These are phyloP conservation scores for Aspergillus sp. DNA, from an alignment of 2,329 filamentous ascomycete species.

Conservation along the genomic window DNA sequence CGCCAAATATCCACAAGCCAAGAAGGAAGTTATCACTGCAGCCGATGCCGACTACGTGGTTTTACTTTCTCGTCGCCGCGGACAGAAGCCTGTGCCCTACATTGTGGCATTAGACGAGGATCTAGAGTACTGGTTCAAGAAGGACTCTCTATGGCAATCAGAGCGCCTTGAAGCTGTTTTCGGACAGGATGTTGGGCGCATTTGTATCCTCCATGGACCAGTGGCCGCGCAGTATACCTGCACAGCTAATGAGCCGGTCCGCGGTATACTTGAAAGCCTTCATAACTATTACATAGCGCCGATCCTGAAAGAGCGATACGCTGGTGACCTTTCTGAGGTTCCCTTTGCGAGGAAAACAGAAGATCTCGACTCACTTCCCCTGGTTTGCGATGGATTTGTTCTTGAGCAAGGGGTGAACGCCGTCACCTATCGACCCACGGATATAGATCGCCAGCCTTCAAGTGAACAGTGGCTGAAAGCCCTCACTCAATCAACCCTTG, in stretches of 20 bases:
- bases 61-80: neutral
- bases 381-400: no score
- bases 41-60: neutral
- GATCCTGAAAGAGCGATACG: neutral
- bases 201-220: slow-evolving; percentile 7
- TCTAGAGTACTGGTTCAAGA: slow-evolving; percentile 10
- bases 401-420: no score
- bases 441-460: no score
- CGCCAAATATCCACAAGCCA: neutral
- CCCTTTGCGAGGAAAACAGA: no score
- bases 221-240: neutral
- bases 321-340: no score
- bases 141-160: slow-evolving; percentile 10
- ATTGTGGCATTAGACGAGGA: neutral
- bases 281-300: no score
- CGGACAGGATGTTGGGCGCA: neutral
- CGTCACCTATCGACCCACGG: no score
- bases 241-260: neutral
- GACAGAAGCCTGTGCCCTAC: slow-evolving; percentile 4
- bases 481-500: no score
- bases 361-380: no score
- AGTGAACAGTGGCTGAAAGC: no score
- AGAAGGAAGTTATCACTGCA: neutral
- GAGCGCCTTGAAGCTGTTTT: neutral
- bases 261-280: no score